These are phyloP conservation scores for Xerocomus spinulosus DNA, from an alignment of 768 basidiomycete species.

Conservation along the genomic window DNA sequence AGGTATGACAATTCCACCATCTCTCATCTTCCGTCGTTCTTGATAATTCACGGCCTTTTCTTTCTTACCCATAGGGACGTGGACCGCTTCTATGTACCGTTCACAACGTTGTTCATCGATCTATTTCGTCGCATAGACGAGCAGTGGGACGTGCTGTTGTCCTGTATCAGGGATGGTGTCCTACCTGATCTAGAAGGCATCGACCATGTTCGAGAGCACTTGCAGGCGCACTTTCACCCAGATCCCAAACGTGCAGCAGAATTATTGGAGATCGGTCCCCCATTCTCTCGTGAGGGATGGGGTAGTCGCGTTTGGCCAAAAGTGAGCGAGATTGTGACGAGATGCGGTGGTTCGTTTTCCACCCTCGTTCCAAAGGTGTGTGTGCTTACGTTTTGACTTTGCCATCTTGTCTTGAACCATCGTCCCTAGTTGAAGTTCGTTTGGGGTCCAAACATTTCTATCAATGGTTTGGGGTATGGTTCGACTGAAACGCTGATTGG, in stretches of 20 bases:
- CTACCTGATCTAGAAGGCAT: conserved; percentile 16
- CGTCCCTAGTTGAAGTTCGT: conserved; percentile 10
- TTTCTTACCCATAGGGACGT: too few species aligned
- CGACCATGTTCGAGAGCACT: conserved; percentile 11
- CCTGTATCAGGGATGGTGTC: conserved; percentile 13
- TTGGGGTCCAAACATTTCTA: conserved; percentile 6
- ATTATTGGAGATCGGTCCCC: conserved; percentile 13
- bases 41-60: too few species aligned
- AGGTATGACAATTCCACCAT: too few species aligned
- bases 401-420: background rate
- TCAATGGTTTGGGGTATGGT: conserved; percentile 7
- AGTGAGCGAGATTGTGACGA: background rate
- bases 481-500: conserved; percentile 12
- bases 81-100: too few species aligned
- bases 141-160: background rate
- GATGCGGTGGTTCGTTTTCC: conserved; percentile 14
- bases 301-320: conserved; percentile 17
- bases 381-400: background rate
- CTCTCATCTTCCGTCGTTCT: too few species aligned
- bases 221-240: conserved; percentile 13
- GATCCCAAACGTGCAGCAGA: conserved; percentile 19
- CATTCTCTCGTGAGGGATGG: conserved; percentile 18
- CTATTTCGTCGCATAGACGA: background rate
- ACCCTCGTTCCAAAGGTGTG: conserved; percentile 16
- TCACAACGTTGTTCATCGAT: too few species aligned